These are phyloP conservation scores for Mollisiaceae sp. DNA, from an alignment of 2,329 filamentous ascomycete genomes.

Conservation along the genomic window DNA sequence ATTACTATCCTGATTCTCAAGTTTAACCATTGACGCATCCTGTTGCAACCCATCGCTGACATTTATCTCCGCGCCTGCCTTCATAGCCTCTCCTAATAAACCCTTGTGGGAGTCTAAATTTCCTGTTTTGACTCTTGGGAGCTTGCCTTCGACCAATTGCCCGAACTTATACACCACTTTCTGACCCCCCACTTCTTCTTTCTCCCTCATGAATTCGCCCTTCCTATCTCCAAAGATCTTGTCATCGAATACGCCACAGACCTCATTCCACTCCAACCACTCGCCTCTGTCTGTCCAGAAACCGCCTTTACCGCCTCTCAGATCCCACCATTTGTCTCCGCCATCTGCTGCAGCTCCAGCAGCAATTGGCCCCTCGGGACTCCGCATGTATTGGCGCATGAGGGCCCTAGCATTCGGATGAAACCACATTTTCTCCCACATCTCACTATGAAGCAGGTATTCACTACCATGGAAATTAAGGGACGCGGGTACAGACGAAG, in stretches of 20 bases:
- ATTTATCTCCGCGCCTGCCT: background rate
- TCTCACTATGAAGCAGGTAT: background rate
- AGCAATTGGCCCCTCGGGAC: slow-evolving; percentile 47
- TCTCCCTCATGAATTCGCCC: slow-evolving; percentile 48
- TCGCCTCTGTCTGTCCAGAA: slow-evolving; percentile 53
- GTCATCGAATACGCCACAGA: slow-evolving; percentile 51
- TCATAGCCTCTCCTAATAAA: slow-evolving; percentile 1
- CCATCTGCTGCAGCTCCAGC: slow-evolving; percentile 51
- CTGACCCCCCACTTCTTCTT: slow-evolving; percentile 7
- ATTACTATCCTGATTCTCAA: background rate
- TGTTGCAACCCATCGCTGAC: background rate
- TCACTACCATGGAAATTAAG: slow-evolving; percentile 21
- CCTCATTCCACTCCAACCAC: slow-evolving; percentile 55
- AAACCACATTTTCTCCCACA: slow-evolving; percentile 29
- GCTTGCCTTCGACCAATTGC: background rate
- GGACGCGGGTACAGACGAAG: slow-evolving; percentile 17
- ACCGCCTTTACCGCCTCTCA: slow-evolving; percentile 56
- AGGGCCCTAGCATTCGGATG: slow-evolving; percentile 15
- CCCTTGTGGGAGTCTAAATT: background rate
- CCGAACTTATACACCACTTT: slow-evolving; percentile 7
- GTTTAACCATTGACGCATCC: background rate
- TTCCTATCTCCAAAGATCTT: slow-evolving; percentile 54
- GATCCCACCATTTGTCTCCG: slow-evolving; percentile 54
- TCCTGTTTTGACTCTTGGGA: background rate
- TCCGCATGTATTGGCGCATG: slow-evolving; percentile 40